phyloP scores from a whole-genome alignment of 2,329 filamentous ascomycete genomes.

The Xylariales sp. region DNA sequence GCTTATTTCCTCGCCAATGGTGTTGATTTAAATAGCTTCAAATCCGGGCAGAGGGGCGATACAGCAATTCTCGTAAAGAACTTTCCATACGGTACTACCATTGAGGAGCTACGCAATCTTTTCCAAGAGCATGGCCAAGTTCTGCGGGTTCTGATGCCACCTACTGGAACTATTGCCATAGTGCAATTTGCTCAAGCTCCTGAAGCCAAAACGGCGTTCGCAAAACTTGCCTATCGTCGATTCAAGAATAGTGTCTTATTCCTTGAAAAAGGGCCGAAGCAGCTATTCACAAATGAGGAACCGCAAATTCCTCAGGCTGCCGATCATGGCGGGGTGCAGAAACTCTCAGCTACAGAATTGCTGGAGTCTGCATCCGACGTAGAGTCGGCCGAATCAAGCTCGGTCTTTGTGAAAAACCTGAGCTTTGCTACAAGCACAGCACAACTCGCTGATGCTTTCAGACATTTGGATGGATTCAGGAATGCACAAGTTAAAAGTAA shows the following conservation, averaged over 20 bases:
- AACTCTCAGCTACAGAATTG: constrained; percentile 65
- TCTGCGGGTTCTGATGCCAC: constrained; percentile 82
- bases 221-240: constrained; percentile 80
- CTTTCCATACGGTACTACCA: constrained; percentile 77
- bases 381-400: constrained; percentile 63
- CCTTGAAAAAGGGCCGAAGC: constrained; percentile 86
- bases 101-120: constrained; percentile 72
- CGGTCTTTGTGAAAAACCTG: constrained; percentile 89
- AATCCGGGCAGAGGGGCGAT: constrained; percentile 77
- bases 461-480: constrained; percentile 79
- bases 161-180: constrained; percentile 88
- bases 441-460: constrained; percentile 72
- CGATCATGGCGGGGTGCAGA: constrained; percentile 43
- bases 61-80: constrained; percentile 91
- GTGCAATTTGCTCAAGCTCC: constrained; percentile 78
- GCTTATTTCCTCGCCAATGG: constrained; percentile 83
- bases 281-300: constrained; percentile 56
- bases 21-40: constrained; percentile 89
- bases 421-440: constrained; percentile 85
- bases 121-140: constrained; percentile 86
- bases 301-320: constrained; percentile 21
- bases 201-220: constrained; percentile 80
- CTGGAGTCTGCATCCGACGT: constrained; percentile 52
- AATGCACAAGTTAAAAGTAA: constrained; percentile 91
- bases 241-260: constrained; percentile 90